Percentiles rank a stretch among this genome's conserved stretches.
These are phyloP conservation scores for Lepiota brunneoincarnata DNA, from an alignment of 768 basidiomycete genomes.

Conservation along the genomic window DNA sequence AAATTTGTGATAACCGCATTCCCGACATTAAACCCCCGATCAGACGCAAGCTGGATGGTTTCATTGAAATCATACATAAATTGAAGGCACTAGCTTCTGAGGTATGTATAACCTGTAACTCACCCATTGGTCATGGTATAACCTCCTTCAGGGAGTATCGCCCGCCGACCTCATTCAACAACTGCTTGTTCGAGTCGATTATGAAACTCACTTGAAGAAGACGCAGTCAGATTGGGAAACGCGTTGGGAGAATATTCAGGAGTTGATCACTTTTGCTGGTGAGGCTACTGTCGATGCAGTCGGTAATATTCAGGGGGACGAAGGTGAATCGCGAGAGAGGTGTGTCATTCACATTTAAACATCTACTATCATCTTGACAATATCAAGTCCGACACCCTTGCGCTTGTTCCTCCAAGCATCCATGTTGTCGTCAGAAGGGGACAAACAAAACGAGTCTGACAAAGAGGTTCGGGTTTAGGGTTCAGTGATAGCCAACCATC, in stretches of 20 bases:
- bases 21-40: conserved; percentile 67
- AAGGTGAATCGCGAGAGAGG: conserved; percentile 8
- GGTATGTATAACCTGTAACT: conserved; percentile 31
- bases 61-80: conserved; percentile 53
- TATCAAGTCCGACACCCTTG: conserved; percentile 47
- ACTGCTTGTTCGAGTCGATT: conserved; percentile 56
- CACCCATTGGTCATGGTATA: conserved; percentile 1
- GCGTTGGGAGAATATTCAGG: conserved; percentile 84
- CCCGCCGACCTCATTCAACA: conserved; percentile 64
- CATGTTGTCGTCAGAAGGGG: conserved; percentile 79
- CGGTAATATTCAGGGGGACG: conserved; percentile 12
- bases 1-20: conserved; percentile 56
- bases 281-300: conserved; percentile 40
- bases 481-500: background rate
- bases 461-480: conserved; percentile 10
- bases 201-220: conserved; percentile 66
- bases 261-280: conserved; percentile 76
- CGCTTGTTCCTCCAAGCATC: conserved; percentile 75
- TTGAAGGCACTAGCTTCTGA: conserved; percentile 52
- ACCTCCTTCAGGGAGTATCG: conserved; percentile 42
- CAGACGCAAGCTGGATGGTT: conserved; percentile 58
- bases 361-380: background rate
- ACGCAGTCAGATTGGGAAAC: conserved; percentile 73
- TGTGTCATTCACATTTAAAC: background rate
- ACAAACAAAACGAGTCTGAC: conserved; percentile 43